Conservation (phyloP, 2,329 filamentous ascomycete species). For the Aspergillus floridensis region DNA sequence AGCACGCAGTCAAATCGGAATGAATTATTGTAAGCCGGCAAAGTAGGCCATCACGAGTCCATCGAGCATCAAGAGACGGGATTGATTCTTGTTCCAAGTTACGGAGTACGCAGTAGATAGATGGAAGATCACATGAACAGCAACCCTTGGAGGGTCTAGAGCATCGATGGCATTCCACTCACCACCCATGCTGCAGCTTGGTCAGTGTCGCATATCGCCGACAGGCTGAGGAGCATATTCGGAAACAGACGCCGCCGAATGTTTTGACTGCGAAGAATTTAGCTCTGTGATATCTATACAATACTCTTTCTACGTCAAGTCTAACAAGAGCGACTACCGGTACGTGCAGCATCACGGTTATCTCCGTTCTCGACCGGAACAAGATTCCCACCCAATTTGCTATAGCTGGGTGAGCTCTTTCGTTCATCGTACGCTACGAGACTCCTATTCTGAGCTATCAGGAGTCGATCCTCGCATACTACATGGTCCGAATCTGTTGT, state of each 20-base stretch:
- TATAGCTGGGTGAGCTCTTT: not conserved
- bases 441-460: not conserved
- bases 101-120: not conserved
- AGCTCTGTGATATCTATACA: not conserved
- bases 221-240: not conserved
- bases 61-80: not conserved
- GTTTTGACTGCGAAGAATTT: not conserved
- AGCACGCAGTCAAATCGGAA: not conserved
- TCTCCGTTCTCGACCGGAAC: no score
- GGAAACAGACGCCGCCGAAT: no score
- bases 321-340: not conserved
- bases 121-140: not conserved
- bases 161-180: not conserved
- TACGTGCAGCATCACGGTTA: not conserved
- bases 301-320: not conserved
- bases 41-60: not conserved
- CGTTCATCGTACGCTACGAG: not conserved
- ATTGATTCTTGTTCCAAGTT: not conserved
- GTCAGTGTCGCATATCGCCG: not conserved
- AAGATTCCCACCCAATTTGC: no score
- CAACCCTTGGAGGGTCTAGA: not conserved
- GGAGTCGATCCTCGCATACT: conserved; percentile 4
- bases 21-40: not conserved
- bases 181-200: not conserved
- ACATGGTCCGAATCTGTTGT: not conserved